Evolutionary conservation across 352 stramenopile species (phyloP).

Genomic region (Plasmopara viticola): DNA sequence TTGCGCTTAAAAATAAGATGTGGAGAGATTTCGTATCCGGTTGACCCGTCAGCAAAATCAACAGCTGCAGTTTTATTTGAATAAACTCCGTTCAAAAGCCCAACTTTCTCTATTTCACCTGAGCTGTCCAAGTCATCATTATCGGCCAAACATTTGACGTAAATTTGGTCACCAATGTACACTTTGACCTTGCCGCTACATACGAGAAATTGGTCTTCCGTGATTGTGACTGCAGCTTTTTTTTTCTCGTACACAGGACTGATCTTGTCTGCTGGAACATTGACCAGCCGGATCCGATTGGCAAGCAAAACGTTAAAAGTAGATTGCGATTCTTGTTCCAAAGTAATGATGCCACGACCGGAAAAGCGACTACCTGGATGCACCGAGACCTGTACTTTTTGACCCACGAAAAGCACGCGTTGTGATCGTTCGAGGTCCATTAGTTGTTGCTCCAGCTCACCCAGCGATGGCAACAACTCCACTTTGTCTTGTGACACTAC

Average conservation of each 20-base stretch:
- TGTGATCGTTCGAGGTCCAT: conserved; percentile 33
- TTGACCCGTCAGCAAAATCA: conserved; percentile 70
- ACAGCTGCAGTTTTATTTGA: conserved; percentile 67
- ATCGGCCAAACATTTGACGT: conserved; percentile 39
- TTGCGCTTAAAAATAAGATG: conserved; percentile 57
- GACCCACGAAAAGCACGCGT: conserved; percentile 51
- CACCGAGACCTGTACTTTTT: conserved; percentile 66
- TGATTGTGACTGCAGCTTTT: conserved; percentile 44
- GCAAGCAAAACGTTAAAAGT: conserved; percentile 57
- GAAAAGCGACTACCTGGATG: conserved; percentile 69
- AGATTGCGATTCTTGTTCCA: conserved; percentile 30
- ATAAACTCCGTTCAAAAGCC: conserved; percentile 69
- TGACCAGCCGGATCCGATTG: conserved; percentile 63
- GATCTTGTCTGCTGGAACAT: conserved; percentile 61
- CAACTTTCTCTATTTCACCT: conserved; percentile 53
- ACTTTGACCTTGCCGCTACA: conserved; percentile 57
- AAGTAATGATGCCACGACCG: conserved; percentile 49
- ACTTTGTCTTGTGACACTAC: conserved; percentile 36
- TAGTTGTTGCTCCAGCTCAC: conserved; percentile 50
- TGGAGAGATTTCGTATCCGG: conserved; percentile 57
- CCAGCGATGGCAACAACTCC: conserved; percentile 51
- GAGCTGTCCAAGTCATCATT: conserved; percentile 43
- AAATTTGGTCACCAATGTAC: conserved; percentile 73
- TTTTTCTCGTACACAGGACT: conserved; percentile 57
- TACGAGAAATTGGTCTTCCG: conserved; percentile 64